Conservation (phyloP, 225 moss, liverwort and hornwort species). For the Pseudisothecium myosuroides region DNA sequence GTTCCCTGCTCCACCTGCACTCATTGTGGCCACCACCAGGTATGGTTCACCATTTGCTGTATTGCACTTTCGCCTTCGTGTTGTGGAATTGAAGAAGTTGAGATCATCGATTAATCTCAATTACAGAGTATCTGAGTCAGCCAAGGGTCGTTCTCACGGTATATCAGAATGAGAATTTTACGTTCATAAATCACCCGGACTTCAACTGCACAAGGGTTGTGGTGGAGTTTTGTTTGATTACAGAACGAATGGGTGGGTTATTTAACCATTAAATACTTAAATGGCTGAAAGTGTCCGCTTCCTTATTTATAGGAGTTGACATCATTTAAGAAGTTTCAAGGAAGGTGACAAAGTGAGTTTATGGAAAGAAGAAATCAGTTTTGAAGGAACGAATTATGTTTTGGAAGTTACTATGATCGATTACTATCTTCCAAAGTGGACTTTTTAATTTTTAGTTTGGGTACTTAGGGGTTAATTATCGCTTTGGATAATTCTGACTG, state of each 20-base stretch:
- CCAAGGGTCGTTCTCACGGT: neutral
- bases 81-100: neutral
- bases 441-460: neutral
- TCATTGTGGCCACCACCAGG: constrained; percentile 90
- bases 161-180: neutral
- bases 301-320: neutral
- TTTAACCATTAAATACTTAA: neutral
- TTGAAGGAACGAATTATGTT: neutral
- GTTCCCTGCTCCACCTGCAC: constrained; percentile 91
- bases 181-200: neutral
- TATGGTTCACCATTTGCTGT: neutral
- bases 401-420: neutral
- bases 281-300: neutral
- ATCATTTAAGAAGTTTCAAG: too few species aligned
- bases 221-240: neutral
- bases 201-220: neutral
- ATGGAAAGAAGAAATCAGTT: neutral
- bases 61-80: neutral
- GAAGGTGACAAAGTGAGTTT: neutral
- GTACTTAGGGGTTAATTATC: neutral
- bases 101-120: neutral
- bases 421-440: neutral
- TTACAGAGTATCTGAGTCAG: neutral
- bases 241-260: neutral
- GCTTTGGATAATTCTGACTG: neutral